These are phyloP conservation scores for Tylopilus felleus DNA, from an alignment of 768 basidiomycete species.

Conservation along the genomic window DNA sequence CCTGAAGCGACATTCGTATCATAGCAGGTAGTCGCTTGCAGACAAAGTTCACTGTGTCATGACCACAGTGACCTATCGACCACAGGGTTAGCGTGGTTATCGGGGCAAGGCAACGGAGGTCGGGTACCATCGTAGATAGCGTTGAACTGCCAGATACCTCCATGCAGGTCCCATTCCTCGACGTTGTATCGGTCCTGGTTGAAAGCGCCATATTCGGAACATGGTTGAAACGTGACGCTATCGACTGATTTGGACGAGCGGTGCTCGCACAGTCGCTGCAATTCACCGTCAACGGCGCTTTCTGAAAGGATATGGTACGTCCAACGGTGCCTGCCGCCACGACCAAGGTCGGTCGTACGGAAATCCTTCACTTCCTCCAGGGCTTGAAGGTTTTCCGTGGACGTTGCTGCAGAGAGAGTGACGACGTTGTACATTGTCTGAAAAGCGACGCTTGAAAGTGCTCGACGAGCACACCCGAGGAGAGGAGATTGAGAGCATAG, in stretches of 20 bases:
- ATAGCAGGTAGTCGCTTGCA: conserved; percentile 39
- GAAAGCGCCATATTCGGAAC: conserved; percentile 31
- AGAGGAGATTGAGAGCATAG: conserved; percentile 14
- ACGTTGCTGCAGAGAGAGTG: conserved; percentile 42
- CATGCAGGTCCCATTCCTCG: conserved; percentile 41
- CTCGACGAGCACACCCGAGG: conserved; percentile 3
- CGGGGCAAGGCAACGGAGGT: conserved; percentile 12
- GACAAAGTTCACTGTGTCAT: conserved; percentile 46
- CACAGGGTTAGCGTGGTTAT: conserved; percentile 21
- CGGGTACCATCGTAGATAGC: conserved; percentile 44
- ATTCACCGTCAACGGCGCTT: conserved; percentile 36
- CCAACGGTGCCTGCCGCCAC: conserved; percentile 49
- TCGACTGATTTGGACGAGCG: conserved; percentile 34
- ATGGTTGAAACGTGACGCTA: conserved; percentile 44
- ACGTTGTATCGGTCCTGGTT: conserved; percentile 42
- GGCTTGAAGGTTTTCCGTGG: conserved; percentile 46
- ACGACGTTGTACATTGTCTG: conserved; percentile 36
- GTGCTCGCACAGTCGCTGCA: conserved; percentile 38
- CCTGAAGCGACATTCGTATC: conserved; percentile 38
- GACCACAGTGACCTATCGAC: conserved; percentile 44
- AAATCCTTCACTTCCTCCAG: conserved; percentile 54
- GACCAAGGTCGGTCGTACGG: conserved; percentile 51
- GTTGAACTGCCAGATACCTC: conserved; percentile 42
- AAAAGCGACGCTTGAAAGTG: not conserved
- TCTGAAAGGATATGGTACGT: conserved; percentile 49